These are phyloP conservation scores for Phytopythium aichiense DNA, from an alignment of 352 stramenopile species.

Conservation along the genomic window DNA sequence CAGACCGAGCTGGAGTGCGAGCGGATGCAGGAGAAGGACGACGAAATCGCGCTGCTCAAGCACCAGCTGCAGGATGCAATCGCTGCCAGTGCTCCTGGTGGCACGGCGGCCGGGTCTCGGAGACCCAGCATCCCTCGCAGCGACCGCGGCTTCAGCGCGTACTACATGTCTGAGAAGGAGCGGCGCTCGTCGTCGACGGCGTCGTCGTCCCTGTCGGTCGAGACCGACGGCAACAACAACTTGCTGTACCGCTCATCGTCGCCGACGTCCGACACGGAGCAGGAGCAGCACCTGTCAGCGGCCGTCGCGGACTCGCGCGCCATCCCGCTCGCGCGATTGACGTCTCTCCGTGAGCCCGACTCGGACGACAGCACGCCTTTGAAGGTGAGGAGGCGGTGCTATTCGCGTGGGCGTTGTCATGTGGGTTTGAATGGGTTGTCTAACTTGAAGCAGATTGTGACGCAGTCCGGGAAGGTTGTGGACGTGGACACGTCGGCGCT, in stretches of 20 bases:
- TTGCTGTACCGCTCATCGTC: conserved; percentile 10
- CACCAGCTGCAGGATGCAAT: conserved; percentile 44
- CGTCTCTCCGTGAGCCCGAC: conserved; percentile 5
- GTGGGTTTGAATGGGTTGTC: neutral
- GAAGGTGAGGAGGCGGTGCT: neutral
- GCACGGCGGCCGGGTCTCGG: conserved; percentile 1
- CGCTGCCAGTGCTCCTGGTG: conserved; percentile 18
- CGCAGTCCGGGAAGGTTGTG: neutral
- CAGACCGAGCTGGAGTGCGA: conserved; percentile 38
- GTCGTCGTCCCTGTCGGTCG: conserved; percentile 32
- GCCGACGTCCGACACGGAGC: conserved; percentile 22
- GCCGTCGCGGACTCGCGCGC: conserved; percentile 40
- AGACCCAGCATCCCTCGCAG: conserved; percentile 19
- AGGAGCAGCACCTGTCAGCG: conserved; percentile 32
- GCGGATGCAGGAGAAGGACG: conserved; percentile 46
- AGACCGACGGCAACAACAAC: conserved; percentile 29
- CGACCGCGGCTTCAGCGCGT: conserved; percentile 11
- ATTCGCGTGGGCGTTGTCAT: neutral
- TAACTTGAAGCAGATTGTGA: neutral
- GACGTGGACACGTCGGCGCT: conserved; percentile 33
- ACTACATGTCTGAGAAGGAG: conserved; percentile 29
- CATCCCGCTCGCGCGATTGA: conserved; percentile 33
- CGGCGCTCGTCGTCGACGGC: conserved; percentile 27
- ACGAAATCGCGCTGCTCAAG: conserved; percentile 41
- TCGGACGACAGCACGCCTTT: neutral